Evolutionary conservation across 352 stramenopile species (phyloP).

Genomic region (Pythium rishiriense): DNA sequence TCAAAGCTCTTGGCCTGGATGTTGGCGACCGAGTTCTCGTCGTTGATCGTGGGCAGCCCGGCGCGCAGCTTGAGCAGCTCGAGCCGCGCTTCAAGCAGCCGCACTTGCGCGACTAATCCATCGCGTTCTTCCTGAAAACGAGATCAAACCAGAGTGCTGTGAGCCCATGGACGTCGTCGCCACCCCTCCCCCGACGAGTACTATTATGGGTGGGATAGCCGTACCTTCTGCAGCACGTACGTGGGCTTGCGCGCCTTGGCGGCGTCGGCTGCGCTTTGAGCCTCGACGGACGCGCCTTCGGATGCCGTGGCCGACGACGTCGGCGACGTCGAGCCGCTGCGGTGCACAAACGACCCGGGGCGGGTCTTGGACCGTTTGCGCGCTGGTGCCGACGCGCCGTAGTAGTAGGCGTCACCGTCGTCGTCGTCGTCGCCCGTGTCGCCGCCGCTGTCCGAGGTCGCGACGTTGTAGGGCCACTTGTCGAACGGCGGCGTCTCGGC

Average conservation of each 20-base stretch:
- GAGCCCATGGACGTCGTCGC: no score
- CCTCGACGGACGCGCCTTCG: neutral
- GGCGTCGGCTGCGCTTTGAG: neutral
- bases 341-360: constrained; percentile 5
- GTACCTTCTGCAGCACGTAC: constrained; percentile 6
- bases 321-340: neutral
- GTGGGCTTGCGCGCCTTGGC: constrained; percentile 7
- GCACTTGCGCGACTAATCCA: constrained; percentile 5
- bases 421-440: constrained; percentile 3
- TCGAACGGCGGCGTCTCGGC: neutral
- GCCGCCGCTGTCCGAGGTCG: constrained; percentile 7
- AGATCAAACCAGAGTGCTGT: neutral
- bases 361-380: constrained; percentile 3
- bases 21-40: constrained; percentile 11
- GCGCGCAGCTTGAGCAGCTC: constrained; percentile 23
- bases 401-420: neutral
- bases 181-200: no score
- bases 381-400: neutral
- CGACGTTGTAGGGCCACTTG: constrained; percentile 7
- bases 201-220: neutral
- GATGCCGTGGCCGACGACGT: neutral
- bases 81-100: constrained; percentile 5
- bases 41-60: constrained; percentile 13
- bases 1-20: constrained; percentile 9
- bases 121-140: constrained; percentile 16